A percentile compares a stretch with the other conserved stretches of the same genome.
Evolutionary conservation across 805 yeast genomes (phyloP).

Genomic region (Lipomyces sp.): DNA sequence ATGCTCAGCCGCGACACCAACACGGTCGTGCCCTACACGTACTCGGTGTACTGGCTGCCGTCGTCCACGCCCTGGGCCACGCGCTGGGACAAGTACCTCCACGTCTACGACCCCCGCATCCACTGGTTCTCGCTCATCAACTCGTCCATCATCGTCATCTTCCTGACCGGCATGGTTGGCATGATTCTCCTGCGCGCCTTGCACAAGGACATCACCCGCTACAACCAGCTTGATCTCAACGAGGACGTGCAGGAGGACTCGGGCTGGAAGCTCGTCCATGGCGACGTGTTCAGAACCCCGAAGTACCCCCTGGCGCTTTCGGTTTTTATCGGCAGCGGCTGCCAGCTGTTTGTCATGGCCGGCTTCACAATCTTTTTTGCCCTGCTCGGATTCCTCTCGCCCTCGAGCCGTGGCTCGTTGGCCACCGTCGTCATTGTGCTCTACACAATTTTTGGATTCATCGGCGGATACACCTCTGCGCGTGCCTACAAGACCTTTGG

Average conservation of each 20-base stretch:
- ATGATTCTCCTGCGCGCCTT: slow-evolving; percentile 77
- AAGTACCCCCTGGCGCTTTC: slow-evolving; percentile 65
- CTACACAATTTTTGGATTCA: slow-evolving; percentile 73
- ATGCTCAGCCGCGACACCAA: slow-evolving; percentile 45
- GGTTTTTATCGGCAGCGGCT: slow-evolving; percentile 81
- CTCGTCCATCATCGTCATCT: slow-evolving; percentile 75
- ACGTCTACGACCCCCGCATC: slow-evolving; percentile 84
- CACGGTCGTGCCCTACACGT: slow-evolving; percentile 70
- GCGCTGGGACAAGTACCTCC: slow-evolving; percentile 96
- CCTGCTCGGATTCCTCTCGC: slow-evolving; percentile 82
- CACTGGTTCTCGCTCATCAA: slow-evolving; percentile 94
- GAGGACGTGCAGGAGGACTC: slow-evolving; percentile 80
- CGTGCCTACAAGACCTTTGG: slow-evolving; percentile 82
- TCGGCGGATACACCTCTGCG: slow-evolving; percentile 87
- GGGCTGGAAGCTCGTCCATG: slow-evolving; percentile 96
- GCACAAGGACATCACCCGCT: slow-evolving; percentile 78
- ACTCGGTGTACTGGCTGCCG: slow-evolving; percentile 69
- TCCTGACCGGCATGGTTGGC: slow-evolving; percentile 71
- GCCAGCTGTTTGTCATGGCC: slow-evolving; percentile 76
- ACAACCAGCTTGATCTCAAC: slow-evolving; percentile 84
- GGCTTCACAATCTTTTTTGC: slow-evolving; percentile 75
- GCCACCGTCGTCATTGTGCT: slow-evolving; percentile 85
- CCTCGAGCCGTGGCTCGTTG: slow-evolving; percentile 91
- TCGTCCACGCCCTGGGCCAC: slow-evolving; percentile 91
- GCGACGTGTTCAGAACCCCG: slow-evolving; percentile 91